These are phyloP conservation scores for Straminergon stramineum DNA, from an alignment of 225 moss, liverwort and hornwort genomes.

Conservation along the genomic window DNA sequence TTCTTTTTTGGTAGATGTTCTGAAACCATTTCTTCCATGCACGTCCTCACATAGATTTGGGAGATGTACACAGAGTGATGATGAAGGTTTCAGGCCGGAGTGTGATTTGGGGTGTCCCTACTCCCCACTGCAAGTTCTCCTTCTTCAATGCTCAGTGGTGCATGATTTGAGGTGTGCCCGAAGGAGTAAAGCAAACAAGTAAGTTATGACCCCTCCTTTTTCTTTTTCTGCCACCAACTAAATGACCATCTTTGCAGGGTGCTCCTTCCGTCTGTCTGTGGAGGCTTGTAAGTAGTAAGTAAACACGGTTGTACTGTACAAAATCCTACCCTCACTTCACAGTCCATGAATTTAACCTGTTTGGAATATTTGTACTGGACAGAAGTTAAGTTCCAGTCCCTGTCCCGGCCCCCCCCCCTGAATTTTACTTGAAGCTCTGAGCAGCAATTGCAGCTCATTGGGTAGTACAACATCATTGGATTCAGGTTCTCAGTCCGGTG, in stretches of 20 bases:
- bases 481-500: conserved; percentile 4
- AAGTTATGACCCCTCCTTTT: not conserved
- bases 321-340: not conserved
- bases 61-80: not conserved
- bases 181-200: not conserved
- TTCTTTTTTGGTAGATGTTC: not conserved
- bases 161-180: not conserved
- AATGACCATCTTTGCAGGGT: not conserved
- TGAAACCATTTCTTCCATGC: not conserved
- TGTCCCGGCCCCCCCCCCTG: not conserved
- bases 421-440: not conserved
- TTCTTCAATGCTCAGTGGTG: not conserved
- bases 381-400: not conserved
- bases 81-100: fast-evolving
- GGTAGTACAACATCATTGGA: conserved; percentile 18
- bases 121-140: too few relatives aligned
- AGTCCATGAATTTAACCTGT: not conserved
- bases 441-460: not conserved
- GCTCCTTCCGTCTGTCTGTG: not conserved
- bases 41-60: not conserved
- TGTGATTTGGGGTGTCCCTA: not conserved
- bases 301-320: not conserved
- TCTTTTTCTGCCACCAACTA: not conserved
- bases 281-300: not conserved
- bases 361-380: not conserved